These are phyloP conservation scores for Oidiodendron maius DNA, from an alignment of 495 filamentous ascomycete genomes.

Conservation along the genomic window DNA sequence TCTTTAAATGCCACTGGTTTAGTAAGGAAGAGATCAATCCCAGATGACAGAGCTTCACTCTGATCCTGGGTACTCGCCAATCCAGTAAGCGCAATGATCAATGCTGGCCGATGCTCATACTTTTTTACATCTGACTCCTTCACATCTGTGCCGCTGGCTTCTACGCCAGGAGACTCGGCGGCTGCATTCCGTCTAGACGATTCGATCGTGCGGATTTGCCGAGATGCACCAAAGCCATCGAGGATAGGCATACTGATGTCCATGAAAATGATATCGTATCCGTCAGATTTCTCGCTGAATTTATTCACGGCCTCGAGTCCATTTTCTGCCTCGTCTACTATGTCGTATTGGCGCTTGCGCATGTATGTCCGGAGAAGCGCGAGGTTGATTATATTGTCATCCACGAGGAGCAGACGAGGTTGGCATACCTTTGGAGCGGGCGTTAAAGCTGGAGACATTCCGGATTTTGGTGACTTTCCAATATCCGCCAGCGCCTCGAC, in stretches of 20 bases:
- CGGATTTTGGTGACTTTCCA: neutral
- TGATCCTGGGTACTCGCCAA: slow-evolving; percentile 57
- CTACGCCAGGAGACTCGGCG: neutral
- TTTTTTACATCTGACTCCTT: neutral
- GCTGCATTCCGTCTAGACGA: slow-evolving; percentile 7
- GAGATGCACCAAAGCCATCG: slow-evolving; percentile 60
- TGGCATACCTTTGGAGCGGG: neutral
- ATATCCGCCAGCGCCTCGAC: neutral
- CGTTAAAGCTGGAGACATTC: neutral
- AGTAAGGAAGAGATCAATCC: slow-evolving; percentile 68
- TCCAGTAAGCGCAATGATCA: slow-evolving; percentile 64
- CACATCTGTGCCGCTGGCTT: neutral
- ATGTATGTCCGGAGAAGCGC: slow-evolving; percentile 58
- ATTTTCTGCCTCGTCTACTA: slow-evolving; percentile 18
- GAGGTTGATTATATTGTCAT: slow-evolving; percentile 73
- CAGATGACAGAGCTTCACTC: slow-evolving; percentile 58
- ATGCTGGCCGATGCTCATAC: slow-evolving; percentile 7
- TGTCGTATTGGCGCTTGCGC: slow-evolving; percentile 23
- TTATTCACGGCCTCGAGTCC: slow-evolving; percentile 20
- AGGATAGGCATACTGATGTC: slow-evolving; percentile 71
- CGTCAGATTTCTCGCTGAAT: slow-evolving; percentile 5
- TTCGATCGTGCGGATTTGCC: slow-evolving; percentile 57
- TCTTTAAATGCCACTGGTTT: slow-evolving; percentile 51
- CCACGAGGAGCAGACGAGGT: slow-evolving; percentile 53
- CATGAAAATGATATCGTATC: slow-evolving; percentile 25